Base-by-base conservation (phyloP, 306 rosid genomes). In the Corylus americana region DNA sequence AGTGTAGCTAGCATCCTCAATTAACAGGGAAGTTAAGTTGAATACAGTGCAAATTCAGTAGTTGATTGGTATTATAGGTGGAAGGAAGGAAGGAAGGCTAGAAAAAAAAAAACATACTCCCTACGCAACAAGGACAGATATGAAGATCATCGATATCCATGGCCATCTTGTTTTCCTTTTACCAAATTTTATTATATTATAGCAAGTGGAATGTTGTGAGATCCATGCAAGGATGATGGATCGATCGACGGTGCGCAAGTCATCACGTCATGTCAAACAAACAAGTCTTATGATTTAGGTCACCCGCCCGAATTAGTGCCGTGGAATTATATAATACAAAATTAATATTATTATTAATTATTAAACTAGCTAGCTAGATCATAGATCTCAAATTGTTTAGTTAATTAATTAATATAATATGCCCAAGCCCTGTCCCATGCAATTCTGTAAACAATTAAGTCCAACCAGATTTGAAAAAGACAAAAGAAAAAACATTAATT, bases 391-490 rank as follows among this genome's bases (percentile, higher is more conserved):
- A 27, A 27, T 22, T 11, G 6, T 61, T 59, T 11, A 61, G 14
- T 51, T 51, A 51, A 51, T 51, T 51, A 4, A 31, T 2, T 4
- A 54, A 54, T 55, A 31, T 66, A 14, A 50, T n/a, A 58, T 74
- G 79, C 57, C 57, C 75, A 80, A 73, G 71, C 44, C 80, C 79
- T 74, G 81, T 70, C 79, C 83, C 87, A 77, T 85, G 89, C 92
- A 86, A 84, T 81, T 4, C 1, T 53, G 20, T 67, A 78, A 74
- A 81, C 75, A 77, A 67, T 42, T 57, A 75, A 80, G 82, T 81
- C 78, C 66, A 89, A 77, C 87, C 57, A 64, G 63, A 58, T 79
- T 50, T 87, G 91, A 92, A 80, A 89, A 80, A 2, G 89, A 87
- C 87, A 22, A 73, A 77, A 49, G 77, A 55, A 16, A 51, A 31